Evolutionary conservation across 148 eudicot genomes (phyloP), one percentile per base, ranked within the genome.

Genomic region (Rhododendron kiyosumense): DNA sequence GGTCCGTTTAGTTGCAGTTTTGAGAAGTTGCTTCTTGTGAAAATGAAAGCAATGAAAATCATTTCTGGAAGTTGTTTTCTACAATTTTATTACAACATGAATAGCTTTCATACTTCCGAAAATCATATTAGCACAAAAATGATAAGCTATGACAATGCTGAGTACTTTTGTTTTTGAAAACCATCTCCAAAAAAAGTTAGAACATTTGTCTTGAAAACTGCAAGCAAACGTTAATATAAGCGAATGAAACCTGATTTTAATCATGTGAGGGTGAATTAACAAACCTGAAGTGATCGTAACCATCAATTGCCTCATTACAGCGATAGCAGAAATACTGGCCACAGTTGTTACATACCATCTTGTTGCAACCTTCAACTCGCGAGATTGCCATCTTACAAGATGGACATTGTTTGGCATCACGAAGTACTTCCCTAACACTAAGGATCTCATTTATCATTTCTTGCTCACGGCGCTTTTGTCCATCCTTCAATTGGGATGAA

Each of bases 381-480:
- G 98, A 95, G 86, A 97, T 97, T 61, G 98, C 99, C 91, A 95
- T 93, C 87, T 95, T 95, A 87, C 99, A 97, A 61, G 95, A 87
- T 82, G 99, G 98, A 85, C 99, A 97, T 75, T 90, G 98, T 87
- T 93, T 97, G 43, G 99, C 92, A 88, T 90, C 92, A 59, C 95
- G 91, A 30, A 91, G 87, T 59, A 94, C 90, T 86, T 96, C 98
- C 89, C 85, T 91, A 45, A 94, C 86, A 81, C 96, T 96, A 73
- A 91, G 97, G 59, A 96, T 49, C 88, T 96, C 95, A 85, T 95
- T 92, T 30, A 96, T 96, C 95, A 95, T 90, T 79, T 93, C 96
- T 15, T 87, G 87, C 89, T 92, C 98, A 51, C 86, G 94, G 2
- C 67, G 90, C 90, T 85, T 92, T 85, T 95, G 96, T 5, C 83